Percentiles rank a stretch among this genome's conserved stretches.
These are phyloP conservation scores for Cryphonectria naterciae DNA, from an alignment of 2,329 filamentous ascomycete species.

Conservation along the genomic window DNA sequence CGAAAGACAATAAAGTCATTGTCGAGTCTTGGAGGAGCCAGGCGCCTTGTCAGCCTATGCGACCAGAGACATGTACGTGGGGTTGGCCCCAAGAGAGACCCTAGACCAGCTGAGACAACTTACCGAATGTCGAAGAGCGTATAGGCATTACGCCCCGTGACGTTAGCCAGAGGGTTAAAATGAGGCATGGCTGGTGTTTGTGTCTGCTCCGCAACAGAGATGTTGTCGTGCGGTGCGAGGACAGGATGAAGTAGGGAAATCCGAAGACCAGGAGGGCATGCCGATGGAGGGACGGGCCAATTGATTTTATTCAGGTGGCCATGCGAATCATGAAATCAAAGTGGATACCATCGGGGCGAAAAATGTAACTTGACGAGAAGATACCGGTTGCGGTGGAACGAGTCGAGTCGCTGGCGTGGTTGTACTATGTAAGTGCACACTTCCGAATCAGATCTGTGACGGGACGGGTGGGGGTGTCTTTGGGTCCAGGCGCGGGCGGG, in stretches of 20 bases:
- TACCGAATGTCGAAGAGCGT: constrained; percentile 64
- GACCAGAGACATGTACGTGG: neutral
- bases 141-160: constrained; percentile 54
- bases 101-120: constrained; percentile 33
- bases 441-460: constrained; percentile 24
- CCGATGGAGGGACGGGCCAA: constrained; percentile 14
- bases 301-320: constrained; percentile 29
- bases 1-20: constrained; percentile 80
- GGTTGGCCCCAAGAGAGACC: neutral
- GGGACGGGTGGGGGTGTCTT: constrained; percentile 13
- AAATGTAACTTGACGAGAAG: constrained; percentile 22
- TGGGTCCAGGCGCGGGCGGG: constrained; percentile 8
- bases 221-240: constrained; percentile 10
- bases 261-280: constrained; percentile 14
- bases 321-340: constrained; percentile 25
- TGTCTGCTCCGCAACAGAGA: constrained; percentile 16
- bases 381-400: constrained; percentile 26
- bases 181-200: constrained; percentile 51
- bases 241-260: constrained; percentile 8
- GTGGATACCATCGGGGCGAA: constrained; percentile 25
- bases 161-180: constrained; percentile 59
- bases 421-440: constrained; percentile 9
- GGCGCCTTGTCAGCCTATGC: constrained; percentile 20
- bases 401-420: constrained; percentile 17
- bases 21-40: constrained; percentile 61